Evolutionary conservation across 2,329 filamentous ascomycete species (phyloP), one percentile per base, ranked within the genome.

Genomic region (Clonostachys byssicola): DNA sequence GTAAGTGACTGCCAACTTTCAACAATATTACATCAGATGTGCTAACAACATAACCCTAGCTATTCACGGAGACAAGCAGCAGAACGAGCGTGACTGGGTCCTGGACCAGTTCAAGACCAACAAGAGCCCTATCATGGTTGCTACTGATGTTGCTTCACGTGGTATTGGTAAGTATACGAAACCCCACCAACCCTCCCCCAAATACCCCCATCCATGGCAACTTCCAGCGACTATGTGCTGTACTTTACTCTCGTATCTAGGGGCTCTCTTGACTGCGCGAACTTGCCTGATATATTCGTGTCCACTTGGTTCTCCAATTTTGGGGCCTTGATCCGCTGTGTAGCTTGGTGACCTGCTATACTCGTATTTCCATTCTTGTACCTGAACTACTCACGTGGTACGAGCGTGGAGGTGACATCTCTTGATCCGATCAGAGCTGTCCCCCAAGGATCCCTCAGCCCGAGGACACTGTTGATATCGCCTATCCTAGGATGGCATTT

Each of bases 41-140:
- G 23, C 47, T 49, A 49, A 49, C 44, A 39, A 12, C 8, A 10
- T 30, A 51, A 50, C 16, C 54, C 7, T 10, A 94, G 89, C 94
- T 53, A 97, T 99, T 60, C 94, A 99, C 78, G 94, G 94, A 65
- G 94, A 97, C 77, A 97, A 97, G 80, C 92, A 96, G 68, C 94
- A 99, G 67, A 96, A 96, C 72, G 94, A 99, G 78, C 92, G 94
- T 77, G 94, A 97, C 72, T 97, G 94, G 91, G 94, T 97, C 62
- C 80, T 99, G 67, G 95, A 97, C 72, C 92, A 97, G 72, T 99
- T 99, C 85, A 99, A 97, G 85, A 89, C 89, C 56, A 92, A 91
- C 75, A 96, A 97, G 81, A 96, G 91, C 77, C 94, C 94, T 67
- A 95, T 99, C 84, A 96, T 99, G 92, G 94, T 99, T 77, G 94